Evolutionary conservation across 768 basidiomycete species (phyloP).

Genomic region (Gyrodon lividus): DNA sequence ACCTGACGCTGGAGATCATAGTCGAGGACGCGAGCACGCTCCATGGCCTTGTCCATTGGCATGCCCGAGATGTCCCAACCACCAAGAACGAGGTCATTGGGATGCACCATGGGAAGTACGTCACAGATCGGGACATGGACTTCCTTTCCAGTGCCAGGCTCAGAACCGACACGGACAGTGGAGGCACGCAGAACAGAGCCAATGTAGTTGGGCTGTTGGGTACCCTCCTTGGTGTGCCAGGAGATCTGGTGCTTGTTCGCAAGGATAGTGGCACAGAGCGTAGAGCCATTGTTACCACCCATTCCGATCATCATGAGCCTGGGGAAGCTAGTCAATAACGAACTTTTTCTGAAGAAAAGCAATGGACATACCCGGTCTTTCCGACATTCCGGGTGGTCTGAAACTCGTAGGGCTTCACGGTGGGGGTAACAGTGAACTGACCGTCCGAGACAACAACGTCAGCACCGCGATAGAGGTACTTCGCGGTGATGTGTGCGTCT

Average conservation of each 20-base stretch:
- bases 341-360: conserved; percentile 6
- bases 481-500: conserved; percentile 79
- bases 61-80: conserved; percentile 96
- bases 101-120: conserved; percentile 96
- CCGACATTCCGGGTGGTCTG: conserved; percentile 82
- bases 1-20: conserved; percentile 98
- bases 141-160: conserved; percentile 79
- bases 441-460: conserved; percentile 69
- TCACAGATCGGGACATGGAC: conserved; percentile 90
- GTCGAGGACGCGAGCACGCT: conserved; percentile 88
- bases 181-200: conserved; percentile 96
- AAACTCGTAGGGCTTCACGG: conserved; percentile 83
- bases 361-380: conserved; percentile 80
- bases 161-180: conserved; percentile 87
- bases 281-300: conserved; percentile 97
- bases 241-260: conserved; percentile 93
- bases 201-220: conserved; percentile 96
- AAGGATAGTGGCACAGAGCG: conserved; percentile 89
- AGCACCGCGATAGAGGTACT: conserved; percentile 78
- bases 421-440: conserved; percentile 76
- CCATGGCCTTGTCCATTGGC: conserved; percentile 89
- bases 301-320: conserved; percentile 97
- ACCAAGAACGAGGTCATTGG: conserved; percentile 94
- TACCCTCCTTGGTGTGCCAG: conserved; percentile 91
- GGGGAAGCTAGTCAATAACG: not conserved